Base-by-base conservation (phyloP, 345 rosid genomes). In the Sonneratia alba region DNA sequence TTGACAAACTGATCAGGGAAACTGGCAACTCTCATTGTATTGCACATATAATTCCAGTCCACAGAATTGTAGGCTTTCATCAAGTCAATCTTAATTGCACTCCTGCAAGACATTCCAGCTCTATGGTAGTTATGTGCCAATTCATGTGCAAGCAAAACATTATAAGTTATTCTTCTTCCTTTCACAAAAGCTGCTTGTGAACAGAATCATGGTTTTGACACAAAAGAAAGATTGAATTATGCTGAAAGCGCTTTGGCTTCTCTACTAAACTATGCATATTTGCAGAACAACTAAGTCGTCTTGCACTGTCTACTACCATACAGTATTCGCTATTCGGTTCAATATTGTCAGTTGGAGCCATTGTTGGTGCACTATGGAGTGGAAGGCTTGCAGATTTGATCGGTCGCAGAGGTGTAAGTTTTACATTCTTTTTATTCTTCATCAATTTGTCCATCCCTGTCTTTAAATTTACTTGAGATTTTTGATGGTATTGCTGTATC, bases 241-340 rank as follows among this genome's bases (percentile, higher is more conserved):
- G 16, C 45, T 7, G 15, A 43, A 11, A 42, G 32, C 16, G 42
- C 38, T 38, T 42, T 24, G 21, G 6, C 10, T 36, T 40, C 32
- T 24, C 66, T 22, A 57, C 32, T 34, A 5, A 48, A 7, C n/a
- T 9, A 18, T 16, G 24, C 38, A 21, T 19, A 3, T 40, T 27
- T 65, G 16, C 3, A 7, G 22, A 37, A 71, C 21, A 61, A 24
- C 42, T 71, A 57, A 14, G 34, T 13, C 55, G 16, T 16, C 40
- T 42, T 36, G 61, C 38, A 37, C 38, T 56, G 12, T 36, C 53
- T 75, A 36, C 45, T 15, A 38, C 34, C 34, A 21, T 48, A 24
- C 85, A 82, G 86, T 85, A 77, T 59, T 83, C 85, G 19, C 49
- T 77, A 57, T 83, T 85, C 67, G 80, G 81, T 49, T 83, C 86